A percentile compares a stretch with the other conserved stretches of the same genome.
phyloP scores from a whole-genome alignment of 768 basidiomycete species.

The Tricholoma terreum region DNA sequence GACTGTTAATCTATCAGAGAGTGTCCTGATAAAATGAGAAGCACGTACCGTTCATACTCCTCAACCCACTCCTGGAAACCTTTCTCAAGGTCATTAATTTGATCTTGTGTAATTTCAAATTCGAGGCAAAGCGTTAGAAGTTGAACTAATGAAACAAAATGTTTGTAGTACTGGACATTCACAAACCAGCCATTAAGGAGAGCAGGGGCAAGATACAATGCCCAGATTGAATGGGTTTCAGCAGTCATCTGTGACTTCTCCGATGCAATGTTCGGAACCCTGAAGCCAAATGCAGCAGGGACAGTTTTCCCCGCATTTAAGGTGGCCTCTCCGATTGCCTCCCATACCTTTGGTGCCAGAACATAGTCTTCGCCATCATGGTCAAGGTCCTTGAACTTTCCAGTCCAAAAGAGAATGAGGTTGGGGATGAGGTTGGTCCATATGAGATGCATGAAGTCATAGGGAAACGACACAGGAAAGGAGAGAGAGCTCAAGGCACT shows the following conservation, averaged over 20 bases:
- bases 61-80: constrained; percentile 30
- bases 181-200: constrained; percentile 32
- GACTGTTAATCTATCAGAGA: constrained; percentile 13
- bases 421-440: too few species aligned
- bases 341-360: constrained; percentile 32
- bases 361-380: constrained; percentile 26
- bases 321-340: constrained; percentile 33
- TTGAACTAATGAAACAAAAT: neutral
- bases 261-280: constrained; percentile 7
- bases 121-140: constrained; percentile 18
- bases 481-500: too few species aligned
- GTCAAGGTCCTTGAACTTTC: constrained; percentile 40
- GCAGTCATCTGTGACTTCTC: constrained; percentile 23
- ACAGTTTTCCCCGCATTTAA: constrained; percentile 32
- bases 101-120: constrained; percentile 21
- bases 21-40: neutral
- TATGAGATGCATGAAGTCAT: too few species aligned
- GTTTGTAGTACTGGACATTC: constrained; percentile 28
- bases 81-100: constrained; percentile 12
- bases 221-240: constrained; percentile 40
- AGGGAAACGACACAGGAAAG: too few species aligned
- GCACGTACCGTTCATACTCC: constrained; percentile 36
- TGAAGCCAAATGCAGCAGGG: constrained; percentile 34
- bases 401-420: too few species aligned
- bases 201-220: constrained; percentile 34